Percentiles rank a stretch among this genome's conserved stretches.
phyloP scores from a whole-genome alignment of 306 rosid genomes.

The Prunus mume region DNA sequence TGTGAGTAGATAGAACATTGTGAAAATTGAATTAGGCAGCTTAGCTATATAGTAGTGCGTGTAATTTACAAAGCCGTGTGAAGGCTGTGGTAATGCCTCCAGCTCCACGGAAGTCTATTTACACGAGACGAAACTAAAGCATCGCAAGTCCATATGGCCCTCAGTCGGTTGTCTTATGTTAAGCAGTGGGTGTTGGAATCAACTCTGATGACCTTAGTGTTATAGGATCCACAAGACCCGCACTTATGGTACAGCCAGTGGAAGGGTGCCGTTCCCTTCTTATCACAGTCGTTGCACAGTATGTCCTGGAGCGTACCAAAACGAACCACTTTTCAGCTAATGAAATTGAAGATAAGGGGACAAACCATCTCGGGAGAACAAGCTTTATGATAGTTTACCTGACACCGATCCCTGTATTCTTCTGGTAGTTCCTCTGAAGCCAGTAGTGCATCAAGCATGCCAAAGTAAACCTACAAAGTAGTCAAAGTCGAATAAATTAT shows the following conservation, averaged over 20 bases:
- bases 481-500: not conserved
- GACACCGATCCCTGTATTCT: slow-evolving; percentile 41
- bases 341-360: not conserved
- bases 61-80: not conserved
- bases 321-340: not conserved
- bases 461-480: slow-evolving; percentile 38
- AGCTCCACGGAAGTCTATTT: not conserved
- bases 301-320: slow-evolving; percentile 37
- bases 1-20: not conserved
- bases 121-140: not conserved
- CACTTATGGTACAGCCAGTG: slow-evolving; percentile 65
- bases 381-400: slow-evolving; percentile 19
- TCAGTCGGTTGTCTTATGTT: slow-evolving; percentile 23
- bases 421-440: slow-evolving; percentile 52
- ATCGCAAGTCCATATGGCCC: not conserved
- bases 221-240: slow-evolving; percentile 47
- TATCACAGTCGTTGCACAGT: slow-evolving; percentile 56
- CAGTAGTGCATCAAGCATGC: slow-evolving; percentile 55
- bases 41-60: not conserved
- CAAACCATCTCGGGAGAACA: not conserved
- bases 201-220: slow-evolving; percentile 46
- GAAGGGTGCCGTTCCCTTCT: slow-evolving; percentile 48
- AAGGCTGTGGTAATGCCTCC: not conserved
- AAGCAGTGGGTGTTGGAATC: slow-evolving; percentile 21
- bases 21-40: not conserved